Conservation (phyloP, 2,329 filamentous ascomycete genomes). For the Epichloe hybrida region DNA sequence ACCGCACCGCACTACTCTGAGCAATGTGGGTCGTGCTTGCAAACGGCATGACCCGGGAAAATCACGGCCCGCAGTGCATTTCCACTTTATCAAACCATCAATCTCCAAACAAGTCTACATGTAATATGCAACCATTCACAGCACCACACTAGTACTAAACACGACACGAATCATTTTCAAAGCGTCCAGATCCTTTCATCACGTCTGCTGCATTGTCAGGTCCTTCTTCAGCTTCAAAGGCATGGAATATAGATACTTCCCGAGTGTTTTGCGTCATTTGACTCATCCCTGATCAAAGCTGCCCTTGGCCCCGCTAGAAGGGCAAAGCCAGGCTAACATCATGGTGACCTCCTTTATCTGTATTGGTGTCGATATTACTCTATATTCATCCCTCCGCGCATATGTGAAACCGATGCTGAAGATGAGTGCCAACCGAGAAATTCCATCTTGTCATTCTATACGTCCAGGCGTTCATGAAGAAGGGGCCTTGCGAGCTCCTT, state of each 20-base stretch:
- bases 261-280: background rate
- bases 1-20: too few relatives aligned
- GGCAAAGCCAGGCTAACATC: background rate
- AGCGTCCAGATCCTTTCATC: background rate
- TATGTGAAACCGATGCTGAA: background rate
- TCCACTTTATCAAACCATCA: background rate
- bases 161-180: background rate
- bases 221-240: too few relatives aligned
- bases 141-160: too few relatives aligned
- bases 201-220: background rate
- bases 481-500: slow-evolving; percentile 2
- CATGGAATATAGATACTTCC: background rate
- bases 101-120: too few relatives aligned
- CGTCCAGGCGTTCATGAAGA: background rate
- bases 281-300: background rate
- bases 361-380: background rate
- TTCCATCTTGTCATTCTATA: background rate
- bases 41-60: background rate
- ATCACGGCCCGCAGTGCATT: slow-evolving; percentile 1
- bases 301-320: background rate
- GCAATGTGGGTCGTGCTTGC: background rate
- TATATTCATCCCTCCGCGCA: background rate
- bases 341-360: background rate
- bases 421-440: background rate
- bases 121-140: too few relatives aligned